These are phyloP conservation scores for Colletotrichum tabaci DNA, from an alignment of 2,329 filamentous ascomycete genomes.

Conservation along the genomic window DNA sequence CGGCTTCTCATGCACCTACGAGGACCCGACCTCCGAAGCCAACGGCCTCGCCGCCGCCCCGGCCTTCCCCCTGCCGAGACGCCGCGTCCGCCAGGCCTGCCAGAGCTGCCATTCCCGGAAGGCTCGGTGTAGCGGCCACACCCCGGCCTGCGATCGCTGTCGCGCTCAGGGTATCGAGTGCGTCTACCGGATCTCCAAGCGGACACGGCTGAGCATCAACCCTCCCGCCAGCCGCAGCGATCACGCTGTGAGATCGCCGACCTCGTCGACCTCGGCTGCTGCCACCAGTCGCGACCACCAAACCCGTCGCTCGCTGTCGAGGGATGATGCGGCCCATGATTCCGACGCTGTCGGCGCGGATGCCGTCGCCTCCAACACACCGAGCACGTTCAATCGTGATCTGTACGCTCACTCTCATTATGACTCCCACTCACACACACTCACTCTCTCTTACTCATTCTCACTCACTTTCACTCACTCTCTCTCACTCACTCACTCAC, in stretches of 20 bases:
- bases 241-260: conserved; percentile 27
- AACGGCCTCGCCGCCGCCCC: conserved; percentile 55
- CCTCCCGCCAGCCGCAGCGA: conserved; percentile 23
- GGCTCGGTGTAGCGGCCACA: conserved; percentile 71
- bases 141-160: conserved; percentile 68
- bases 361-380: conserved; percentile 51
- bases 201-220: conserved; percentile 45
- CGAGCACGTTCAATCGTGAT: conserved; percentile 53
- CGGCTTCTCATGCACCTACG: conserved; percentile 71
- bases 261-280: conserved; percentile 25
- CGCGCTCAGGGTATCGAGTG: conserved; percentile 69
- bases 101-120: conserved; percentile 72
- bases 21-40: conserved; percentile 60
- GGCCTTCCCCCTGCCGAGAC: conserved; percentile 58
- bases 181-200: conserved; percentile 67
- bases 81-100: conserved; percentile 70
- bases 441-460: not conserved
- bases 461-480: too few species aligned
- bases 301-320: conserved; percentile 30
- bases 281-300: conserved; percentile 26
- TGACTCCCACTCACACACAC: too few species aligned
- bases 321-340: conserved; percentile 34
- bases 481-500: too few species aligned
- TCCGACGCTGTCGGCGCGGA: conserved; percentile 46
- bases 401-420: conserved; percentile 48